phyloP scores from a whole-genome alignment of 2,329 filamentous ascomycete species.

The Beauveria caledonica region DNA sequence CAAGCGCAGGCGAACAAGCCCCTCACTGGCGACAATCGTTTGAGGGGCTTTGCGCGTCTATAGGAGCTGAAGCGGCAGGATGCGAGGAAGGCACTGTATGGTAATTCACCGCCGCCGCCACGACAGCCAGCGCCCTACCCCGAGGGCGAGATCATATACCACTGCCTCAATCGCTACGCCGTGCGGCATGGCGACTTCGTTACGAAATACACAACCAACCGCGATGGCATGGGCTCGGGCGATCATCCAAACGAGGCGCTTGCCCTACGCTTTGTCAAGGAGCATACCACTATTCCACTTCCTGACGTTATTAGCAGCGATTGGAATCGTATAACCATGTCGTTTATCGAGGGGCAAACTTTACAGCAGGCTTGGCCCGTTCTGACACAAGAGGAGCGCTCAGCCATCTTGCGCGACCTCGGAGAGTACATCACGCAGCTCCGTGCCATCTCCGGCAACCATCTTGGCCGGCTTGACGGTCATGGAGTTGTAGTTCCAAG shows the following conservation, averaged over 20 bases:
- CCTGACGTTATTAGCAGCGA: slow-evolving; percentile 19
- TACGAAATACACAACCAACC: slow-evolving; percentile 16
- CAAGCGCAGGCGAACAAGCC: background rate
- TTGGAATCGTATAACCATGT: slow-evolving; percentile 21
- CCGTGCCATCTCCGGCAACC: slow-evolving; percentile 14
- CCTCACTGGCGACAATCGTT: background rate
- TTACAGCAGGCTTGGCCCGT: slow-evolving; percentile 18
- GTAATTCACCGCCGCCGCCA: background rate
- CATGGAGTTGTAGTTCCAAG: slow-evolving; percentile 17
- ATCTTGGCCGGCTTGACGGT: slow-evolving; percentile 18
- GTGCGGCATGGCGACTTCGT: slow-evolving; percentile 16
- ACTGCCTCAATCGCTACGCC: background rate
- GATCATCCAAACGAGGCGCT: slow-evolving; percentile 16
- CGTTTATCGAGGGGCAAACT: slow-evolving; percentile 20
- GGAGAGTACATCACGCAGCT: slow-evolving; percentile 18
- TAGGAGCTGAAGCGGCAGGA: background rate
- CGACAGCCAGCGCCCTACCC: slow-evolving; percentile 16
- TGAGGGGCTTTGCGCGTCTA: background rate
- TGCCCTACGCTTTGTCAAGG: slow-evolving; percentile 16
- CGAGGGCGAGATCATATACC: slow-evolving; percentile 16
- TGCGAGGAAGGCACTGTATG: background rate
- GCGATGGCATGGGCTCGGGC: slow-evolving; percentile 14
- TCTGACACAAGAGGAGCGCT: slow-evolving; percentile 13
- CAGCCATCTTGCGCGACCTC: slow-evolving; percentile 16
- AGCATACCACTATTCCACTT: slow-evolving; percentile 20